Evolutionary conservation across 1,139 yeast species (phyloP), one percentile per base, ranked within the genome.

Genomic region (Candida dubliniensis): DNA sequence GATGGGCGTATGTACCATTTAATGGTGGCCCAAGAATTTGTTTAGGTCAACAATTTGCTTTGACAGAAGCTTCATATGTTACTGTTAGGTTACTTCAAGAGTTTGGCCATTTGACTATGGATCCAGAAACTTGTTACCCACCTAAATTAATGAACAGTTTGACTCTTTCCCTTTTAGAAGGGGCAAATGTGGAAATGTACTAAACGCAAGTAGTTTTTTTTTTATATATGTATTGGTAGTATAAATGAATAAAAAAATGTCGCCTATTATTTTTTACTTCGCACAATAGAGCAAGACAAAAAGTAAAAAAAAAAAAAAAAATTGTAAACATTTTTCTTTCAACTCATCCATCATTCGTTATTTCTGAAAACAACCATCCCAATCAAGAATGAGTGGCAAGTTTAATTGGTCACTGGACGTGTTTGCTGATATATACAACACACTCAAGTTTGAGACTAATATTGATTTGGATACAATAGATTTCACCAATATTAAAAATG

Each of bases 41-140:
- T 49, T 63, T 71, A 51, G 77, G 76, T 18, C 76, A 71, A 52
- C 76, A 71, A 50, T 71, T 70, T 63, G 76, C 76, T 8, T 63
- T 71, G 40, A 71, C 76, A 12, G 76, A 71, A 55, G 74, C 74
- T 9, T 63, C 71, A 2, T 71, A 60, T 44, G 59, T 58, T 8
- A 53, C 57, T 38, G 52, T 60, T 38, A 54, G 63, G 51, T 51
- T 59, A 42, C 59, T 60, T 13, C 79, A 74, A 56, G 46, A 61
- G 61, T 70, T 64, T 55, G 65, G 68, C 12, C 59, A 64, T 46
- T 57, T 70, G 47, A 53, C 34, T 13, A 31, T 18, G 24, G 53
- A 47, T 33, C 34, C 45, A 26, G 12, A 40, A 32, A 42, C 43
- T 8, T 56, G 47, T 13, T 64, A 64, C 42, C 73, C 72, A 13